Evolutionary conservation across 768 basidiomycete genomes (phyloP), one percentile per base, ranked within the genome.

Genomic region (Mrakia hoshinonis): DNA sequence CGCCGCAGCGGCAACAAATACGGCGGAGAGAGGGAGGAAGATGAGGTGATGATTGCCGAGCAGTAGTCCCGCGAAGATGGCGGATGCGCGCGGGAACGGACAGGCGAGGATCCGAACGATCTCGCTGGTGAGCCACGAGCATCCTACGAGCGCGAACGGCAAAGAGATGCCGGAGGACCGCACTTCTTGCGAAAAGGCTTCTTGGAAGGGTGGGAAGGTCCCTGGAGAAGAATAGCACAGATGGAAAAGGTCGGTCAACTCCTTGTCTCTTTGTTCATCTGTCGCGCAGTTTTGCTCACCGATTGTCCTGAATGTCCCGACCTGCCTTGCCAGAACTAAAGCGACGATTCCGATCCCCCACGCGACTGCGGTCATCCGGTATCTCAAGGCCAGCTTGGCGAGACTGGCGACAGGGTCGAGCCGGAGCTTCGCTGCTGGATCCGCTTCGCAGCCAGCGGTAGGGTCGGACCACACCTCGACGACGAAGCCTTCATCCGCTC

Each of bases 271-370:
- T 24, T n/a, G 22, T 43, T n/a, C 29, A 12, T 54, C 5, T 2
- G 12, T 13, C 22, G 12, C 2, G 24, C 20, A 66, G 0, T n/a
- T 1, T 18, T 31, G 73, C 76, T 60, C 49, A 78, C 76, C 62
- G 11, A 68, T 75, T 0, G 47, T n/a, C 43, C 76, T 62, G 67
- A 55, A 76, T 5, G 48, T 47, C 11, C 68, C 34, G 10, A 77
- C 31, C 67, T 77, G 77, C 20, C 46, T 39, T 6, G 69, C 69
- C 26, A 89, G 68, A 0, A 87, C 75, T 20, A 89, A 74, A 4
- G 84, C 81, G 1, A 86, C 84, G n/a, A 91, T 79, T 4, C 89
- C 91, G 2, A 88, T 81, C 2, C 86, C 83, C 89, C 93, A 96
- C 34, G 84, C 84, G 3, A 87, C 81, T 0, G 90, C 75, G 2